Base-by-base conservation (phyloP, 2,329 filamentous ascomycete species). In the Purpureocillium takamizusanense region DNA sequence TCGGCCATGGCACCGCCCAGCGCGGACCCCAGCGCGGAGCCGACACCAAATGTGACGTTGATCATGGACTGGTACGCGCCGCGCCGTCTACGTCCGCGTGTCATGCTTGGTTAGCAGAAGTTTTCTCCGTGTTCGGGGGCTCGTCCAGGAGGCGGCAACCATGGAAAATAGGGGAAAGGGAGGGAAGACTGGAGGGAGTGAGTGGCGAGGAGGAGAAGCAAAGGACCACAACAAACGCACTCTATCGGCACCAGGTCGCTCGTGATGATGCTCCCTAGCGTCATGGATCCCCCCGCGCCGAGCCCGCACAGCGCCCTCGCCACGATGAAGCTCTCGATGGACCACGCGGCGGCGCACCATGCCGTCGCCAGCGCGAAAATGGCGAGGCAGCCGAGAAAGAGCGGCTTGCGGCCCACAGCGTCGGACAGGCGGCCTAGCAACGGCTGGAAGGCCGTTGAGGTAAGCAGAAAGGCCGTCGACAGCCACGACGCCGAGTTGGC, bases 401-500 rank as follows among this genome's bases (percentile, higher is more conserved):
- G 70, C 14, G 68, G 63, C 42, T 80, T 83, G 33, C 84, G 67
- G 10, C 85, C 84, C 42, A 88, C 62, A 0, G 81, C 78, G 58
- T 90, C 85, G 2, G 83, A 87, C 2, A 88, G 56, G 2, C 85
- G 73, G 3, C 83, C 85, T 46, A 86, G 75, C 1, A 90, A 62
- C 1, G 86, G 84, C 58, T 88, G 81, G 41, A 86, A 81, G 17
- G 81, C 77, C 1, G 84, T 88, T 4, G 78, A 84, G 0, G 85
- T 87, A 29, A 92, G 68, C 28, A 90, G 61, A 46, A 88, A 90
- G 0, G 83, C 77, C 0, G 85, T 90, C 2, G 83, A 87, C 4
- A 90, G 68, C 86, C 86, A 92, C 2, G 84, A 87, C 3, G 86
- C 86, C 34, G 78, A 78, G 56, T 90, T 87, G 25, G 83, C 84